Percentiles rank a stretch among this genome's conserved stretches.
Evolutionary conservation across 1,284 basidiomycete genomes (phyloP).

Genomic region (Cryptococcus maquisensis): DNA sequence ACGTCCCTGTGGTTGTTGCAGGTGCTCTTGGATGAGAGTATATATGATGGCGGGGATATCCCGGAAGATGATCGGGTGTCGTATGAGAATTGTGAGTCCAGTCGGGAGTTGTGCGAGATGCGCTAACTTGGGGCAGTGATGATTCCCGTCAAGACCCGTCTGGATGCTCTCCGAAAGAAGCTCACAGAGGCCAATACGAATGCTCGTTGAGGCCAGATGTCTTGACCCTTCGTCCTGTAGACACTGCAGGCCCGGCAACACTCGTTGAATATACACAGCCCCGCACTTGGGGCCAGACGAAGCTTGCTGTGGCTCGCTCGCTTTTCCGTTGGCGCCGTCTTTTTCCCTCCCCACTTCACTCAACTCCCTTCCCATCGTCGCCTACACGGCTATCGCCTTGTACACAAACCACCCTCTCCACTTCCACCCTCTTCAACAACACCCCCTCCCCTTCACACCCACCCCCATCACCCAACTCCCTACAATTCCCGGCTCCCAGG

Average conservation of each 20-base stretch:
- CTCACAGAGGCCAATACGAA: slow-evolving; percentile 12
- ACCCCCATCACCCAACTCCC: not conserved
- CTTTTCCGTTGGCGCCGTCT: not conserved
- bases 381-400: not conserved
- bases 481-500: not conserved
- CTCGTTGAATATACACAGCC: not conserved
- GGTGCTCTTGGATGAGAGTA: slow-evolving; percentile 80
- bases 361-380: not conserved
- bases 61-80: slow-evolving; percentile 77
- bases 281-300: not conserved
- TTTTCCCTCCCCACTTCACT: not conserved
- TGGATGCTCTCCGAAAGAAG: slow-evolving; percentile 26
- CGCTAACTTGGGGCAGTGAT: slow-evolving; percentile 19
- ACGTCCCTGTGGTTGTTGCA: slow-evolving; percentile 89
- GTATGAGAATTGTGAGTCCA: slow-evolving; percentile 70
- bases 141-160: slow-evolving; percentile 20
- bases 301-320: not conserved
- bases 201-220: not conserved
- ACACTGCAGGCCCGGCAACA: not conserved
- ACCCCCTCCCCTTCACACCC: not conserved
- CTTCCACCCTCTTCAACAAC: not conserved
- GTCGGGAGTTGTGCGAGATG: not conserved
- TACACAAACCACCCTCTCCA: not conserved
- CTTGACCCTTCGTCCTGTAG: not conserved
- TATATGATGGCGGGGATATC: slow-evolving; percentile 76